Evolutionary conservation across 805 yeast genomes (phyloP).

Genomic region (Pichia exigua): DNA sequence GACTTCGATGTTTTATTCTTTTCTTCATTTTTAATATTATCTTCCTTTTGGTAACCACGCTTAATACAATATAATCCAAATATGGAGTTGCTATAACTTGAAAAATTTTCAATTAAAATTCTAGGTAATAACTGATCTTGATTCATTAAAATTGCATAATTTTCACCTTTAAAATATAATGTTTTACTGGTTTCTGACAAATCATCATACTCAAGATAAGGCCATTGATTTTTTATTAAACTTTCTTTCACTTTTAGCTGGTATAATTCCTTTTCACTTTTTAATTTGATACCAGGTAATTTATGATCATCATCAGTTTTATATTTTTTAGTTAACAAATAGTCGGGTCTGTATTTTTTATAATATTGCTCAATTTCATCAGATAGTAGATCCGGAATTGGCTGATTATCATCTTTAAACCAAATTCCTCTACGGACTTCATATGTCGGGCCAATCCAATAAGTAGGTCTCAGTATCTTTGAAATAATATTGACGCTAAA

Average conservation of each 20-base stretch:
- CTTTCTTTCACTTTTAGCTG: slow-evolving; percentile 16
- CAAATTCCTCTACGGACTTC: slow-evolving; percentile 81
- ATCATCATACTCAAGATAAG: slow-evolving; percentile 18
- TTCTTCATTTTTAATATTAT: slow-evolving; percentile 2
- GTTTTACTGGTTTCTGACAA: slow-evolving; percentile 22
- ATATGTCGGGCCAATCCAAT: slow-evolving; percentile 84
- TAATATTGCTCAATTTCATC: slow-evolving; percentile 54
- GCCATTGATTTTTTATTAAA: slow-evolving; percentile 15
- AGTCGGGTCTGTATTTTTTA: slow-evolving; percentile 23
- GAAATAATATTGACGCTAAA: slow-evolving; percentile 59
- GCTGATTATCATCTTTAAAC: slow-evolving; percentile 60
- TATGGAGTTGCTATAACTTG: slow-evolving; percentile 20
- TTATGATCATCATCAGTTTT: slow-evolving; percentile 1
- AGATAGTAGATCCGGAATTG: slow-evolving; percentile 38
- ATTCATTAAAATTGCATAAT: slow-evolving; percentile 20
- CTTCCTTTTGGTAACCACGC: slow-evolving; percentile 36
- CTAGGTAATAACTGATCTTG: slow-evolving; percentile 22
- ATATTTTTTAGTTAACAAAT: background rate
- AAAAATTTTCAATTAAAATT: slow-evolving; percentile 22
- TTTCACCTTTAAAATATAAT: slow-evolving; percentile 21
- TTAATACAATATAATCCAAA: slow-evolving; percentile 43
- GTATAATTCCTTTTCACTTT: slow-evolving; percentile 20
- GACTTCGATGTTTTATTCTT: slow-evolving; percentile 3
- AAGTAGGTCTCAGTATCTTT: slow-evolving; percentile 57
- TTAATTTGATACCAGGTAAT: slow-evolving; percentile 11